Percentiles rank a stretch among this genome's conserved stretches.
These are phyloP conservation scores for Fusarium sarcochroum DNA, from an alignment of 2,329 filamentous ascomycete species.

Conservation along the genomic window DNA sequence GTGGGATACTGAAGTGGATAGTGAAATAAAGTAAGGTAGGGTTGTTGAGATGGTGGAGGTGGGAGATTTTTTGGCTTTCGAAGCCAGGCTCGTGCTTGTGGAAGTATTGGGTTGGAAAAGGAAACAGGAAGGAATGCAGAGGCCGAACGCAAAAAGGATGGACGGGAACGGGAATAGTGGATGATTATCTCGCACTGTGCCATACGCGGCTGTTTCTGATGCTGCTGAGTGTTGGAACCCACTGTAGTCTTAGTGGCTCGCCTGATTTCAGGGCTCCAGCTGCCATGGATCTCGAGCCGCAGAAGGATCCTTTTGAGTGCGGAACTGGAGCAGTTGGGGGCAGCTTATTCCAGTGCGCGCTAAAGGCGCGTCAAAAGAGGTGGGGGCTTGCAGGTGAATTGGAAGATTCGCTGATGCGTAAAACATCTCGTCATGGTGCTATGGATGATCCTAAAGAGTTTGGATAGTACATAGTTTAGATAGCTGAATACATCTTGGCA, in stretches of 20 bases:
- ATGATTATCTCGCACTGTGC: conserved; percentile 41
- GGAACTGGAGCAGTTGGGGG: conserved; percentile 40
- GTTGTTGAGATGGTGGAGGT: conserved; percentile 44
- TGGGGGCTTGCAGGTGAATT: conserved; percentile 28
- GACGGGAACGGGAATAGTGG: conserved; percentile 49
- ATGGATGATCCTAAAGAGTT: background rate
- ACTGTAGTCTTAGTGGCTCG: conserved; percentile 40
- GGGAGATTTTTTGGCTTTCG: conserved; percentile 48
- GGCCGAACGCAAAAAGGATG: conserved; percentile 46
- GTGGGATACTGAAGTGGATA: conserved; percentile 39
- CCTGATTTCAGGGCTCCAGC: conserved; percentile 23
- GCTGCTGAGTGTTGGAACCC: conserved; percentile 35
- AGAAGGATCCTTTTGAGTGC: conserved; percentile 18
- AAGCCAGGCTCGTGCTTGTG: conserved; percentile 43
- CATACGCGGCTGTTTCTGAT: conserved; percentile 33
- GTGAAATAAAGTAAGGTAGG: conserved; percentile 5
- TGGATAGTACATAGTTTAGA: background rate
- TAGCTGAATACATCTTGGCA: background rate
- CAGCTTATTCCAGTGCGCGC: conserved; percentile 42
- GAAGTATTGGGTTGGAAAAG: conserved; percentile 30
- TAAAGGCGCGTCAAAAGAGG: conserved; percentile 40
- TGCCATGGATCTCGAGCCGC: conserved; percentile 29
- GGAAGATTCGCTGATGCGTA: conserved; percentile 13
- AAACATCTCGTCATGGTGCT: background rate
- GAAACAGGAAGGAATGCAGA: conserved; percentile 47